phyloP scores from a whole-genome alignment of 495 filamentous ascomycete species.

The Rhypophila decipiens region DNA sequence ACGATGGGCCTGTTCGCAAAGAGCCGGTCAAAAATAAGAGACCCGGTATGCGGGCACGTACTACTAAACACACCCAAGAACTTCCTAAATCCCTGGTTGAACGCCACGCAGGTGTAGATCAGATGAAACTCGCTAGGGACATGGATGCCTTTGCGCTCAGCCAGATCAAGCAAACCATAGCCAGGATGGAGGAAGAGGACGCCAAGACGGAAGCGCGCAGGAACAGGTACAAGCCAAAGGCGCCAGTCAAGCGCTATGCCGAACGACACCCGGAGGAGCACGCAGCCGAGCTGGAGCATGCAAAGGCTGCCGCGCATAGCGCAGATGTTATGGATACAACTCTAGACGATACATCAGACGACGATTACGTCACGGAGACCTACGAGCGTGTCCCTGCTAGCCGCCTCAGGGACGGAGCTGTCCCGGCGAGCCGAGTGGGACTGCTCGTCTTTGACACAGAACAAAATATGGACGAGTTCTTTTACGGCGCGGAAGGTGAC shows the following conservation, averaged over 20 bases:
- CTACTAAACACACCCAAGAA: background rate
- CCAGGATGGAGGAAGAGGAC: slow-evolving; percentile 27
- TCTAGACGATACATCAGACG: slow-evolving; percentile 34
- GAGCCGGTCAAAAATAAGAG: slow-evolving; percentile 17
- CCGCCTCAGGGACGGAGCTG: slow-evolving; percentile 30
- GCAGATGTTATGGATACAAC: slow-evolving; percentile 20
- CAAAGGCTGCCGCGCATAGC: slow-evolving; percentile 1
- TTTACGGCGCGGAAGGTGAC: slow-evolving; percentile 41
- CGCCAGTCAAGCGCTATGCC: slow-evolving; percentile 36
- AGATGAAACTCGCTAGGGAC: slow-evolving; percentile 39
- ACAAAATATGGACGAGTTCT: slow-evolving; percentile 42
- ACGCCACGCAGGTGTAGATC: slow-evolving; percentile 31
- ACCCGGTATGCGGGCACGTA: slow-evolving; percentile 12
- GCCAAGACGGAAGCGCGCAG: slow-evolving; percentile 12
- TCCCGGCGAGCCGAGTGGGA: slow-evolving; percentile 35
- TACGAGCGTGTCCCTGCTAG: slow-evolving; percentile 47
- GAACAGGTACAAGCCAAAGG: slow-evolving; percentile 39
- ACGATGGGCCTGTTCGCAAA: too few relatives aligned
- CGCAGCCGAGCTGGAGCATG: slow-evolving; percentile 8
- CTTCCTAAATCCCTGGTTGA: slow-evolving; percentile 36
- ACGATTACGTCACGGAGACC: slow-evolving; percentile 47
- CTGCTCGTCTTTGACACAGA: slow-evolving; percentile 47
- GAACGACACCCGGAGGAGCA: slow-evolving; percentile 43
- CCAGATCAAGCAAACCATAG: slow-evolving; percentile 40
- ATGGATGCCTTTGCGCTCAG: slow-evolving; percentile 45